These are phyloP conservation scores for Globisporangium paddicum DNA, from an alignment of 352 stramenopile genomes.

Conservation along the genomic window DNA sequence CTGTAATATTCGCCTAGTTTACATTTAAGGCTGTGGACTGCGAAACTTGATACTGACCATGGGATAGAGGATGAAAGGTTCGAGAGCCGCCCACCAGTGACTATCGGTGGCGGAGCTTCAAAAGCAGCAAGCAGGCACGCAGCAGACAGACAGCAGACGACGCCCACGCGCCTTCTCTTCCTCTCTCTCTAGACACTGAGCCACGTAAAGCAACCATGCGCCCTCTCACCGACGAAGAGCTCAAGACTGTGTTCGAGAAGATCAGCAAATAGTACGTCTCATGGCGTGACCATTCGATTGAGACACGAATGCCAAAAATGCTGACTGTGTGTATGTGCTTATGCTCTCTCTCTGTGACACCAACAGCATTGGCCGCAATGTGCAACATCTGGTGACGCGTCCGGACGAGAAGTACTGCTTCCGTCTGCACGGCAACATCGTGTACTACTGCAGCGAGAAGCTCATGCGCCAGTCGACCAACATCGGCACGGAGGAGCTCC, in stretches of 20 bases:
- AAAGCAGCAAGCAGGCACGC: conserved; percentile 4
- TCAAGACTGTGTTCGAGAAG: conserved; percentile 97
- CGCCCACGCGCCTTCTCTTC: neutral
- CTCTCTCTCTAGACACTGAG: neutral
- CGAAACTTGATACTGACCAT: neutral
- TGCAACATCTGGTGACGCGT: conserved; percentile 96
- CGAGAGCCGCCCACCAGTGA: conserved; percentile 9
- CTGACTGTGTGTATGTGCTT: neutral
- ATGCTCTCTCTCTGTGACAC: neutral
- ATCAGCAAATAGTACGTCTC: conserved; percentile 93
- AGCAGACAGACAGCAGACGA: conserved; percentile 7
- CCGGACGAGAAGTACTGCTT: conserved; percentile 98
- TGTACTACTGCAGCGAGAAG: conserved; percentile 97
- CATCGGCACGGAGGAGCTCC: conserved; percentile 92
- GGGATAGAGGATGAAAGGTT: conserved; percentile 7
- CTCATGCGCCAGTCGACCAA: conserved; percentile 96
- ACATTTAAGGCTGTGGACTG: neutral
- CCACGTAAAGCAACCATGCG: conserved; percentile 80
- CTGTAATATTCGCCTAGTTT: neutral
- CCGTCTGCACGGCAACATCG: conserved; percentile 95
- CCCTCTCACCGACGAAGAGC: conserved; percentile 98
- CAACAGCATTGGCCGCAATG: conserved; percentile 92
- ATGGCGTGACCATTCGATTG: neutral
- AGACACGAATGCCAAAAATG: neutral
- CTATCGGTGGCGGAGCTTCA: conserved; percentile 7